Evolutionary conservation across 2,329 filamentous ascomycete genomes (phyloP), one percentile per base, ranked within the genome.

Genomic region (Aspergillus phoenicis): DNA sequence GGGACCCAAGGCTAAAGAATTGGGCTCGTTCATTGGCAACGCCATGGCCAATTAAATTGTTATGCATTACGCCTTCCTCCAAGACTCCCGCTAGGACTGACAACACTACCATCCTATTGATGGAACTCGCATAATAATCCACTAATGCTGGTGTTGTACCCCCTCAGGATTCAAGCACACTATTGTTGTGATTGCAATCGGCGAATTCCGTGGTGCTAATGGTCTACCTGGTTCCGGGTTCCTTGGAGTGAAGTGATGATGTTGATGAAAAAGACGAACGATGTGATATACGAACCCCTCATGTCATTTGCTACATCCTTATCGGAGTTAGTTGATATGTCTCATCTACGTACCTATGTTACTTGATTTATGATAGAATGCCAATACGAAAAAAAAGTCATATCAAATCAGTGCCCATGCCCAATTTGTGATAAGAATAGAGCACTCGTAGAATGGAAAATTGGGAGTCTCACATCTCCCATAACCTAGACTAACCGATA

Each of bases 1-100:
- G 41, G 71, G 72, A 8, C 66, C 68, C 49, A 73, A 73, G 58
- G 70, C 68, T 1, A 71, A 70, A 63, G 71, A 73, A 51, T 49
- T 74, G 53, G 67, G 71, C 10, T 59, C 49, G 15, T 73, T 74
- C 57, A 73, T 74, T 58, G 69, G 64, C 6, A 61, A 62, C 24
- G 68, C 68, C 17, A 66, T 74, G 67, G 57, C 59, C 22, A 52
- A 48, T 39, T 65, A 64, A 22, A 41, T 20, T 60, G n/a, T 11
- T 51, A 13, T 30, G 49, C 22, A 36, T 58, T 33, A 36, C 38
- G 26, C 49, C 8, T 36, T 48, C 24, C 8, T 22, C 33, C 20
- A 60, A 30, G 8, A 28, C 26, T 49, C 24, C 26, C 13, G 8
- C 24, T 7, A 24, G 10, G n/a, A 28, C 24, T 17, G 22, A 28